Conservation (phyloP, 345 rosid genomes). For the Populus ilicifolia region DNA sequence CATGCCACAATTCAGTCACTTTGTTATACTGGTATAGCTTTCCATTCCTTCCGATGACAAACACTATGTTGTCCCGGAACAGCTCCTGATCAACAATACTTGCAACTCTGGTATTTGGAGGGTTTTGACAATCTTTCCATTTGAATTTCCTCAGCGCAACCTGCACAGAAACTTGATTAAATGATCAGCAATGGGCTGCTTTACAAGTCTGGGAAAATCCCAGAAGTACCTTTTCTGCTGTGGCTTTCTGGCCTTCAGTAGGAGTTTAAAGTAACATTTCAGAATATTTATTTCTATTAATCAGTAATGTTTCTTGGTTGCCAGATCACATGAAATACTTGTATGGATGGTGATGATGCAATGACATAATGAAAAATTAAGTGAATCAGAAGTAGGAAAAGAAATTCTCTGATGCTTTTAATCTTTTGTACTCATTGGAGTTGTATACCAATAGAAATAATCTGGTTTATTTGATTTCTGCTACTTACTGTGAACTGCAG, state of each 20-base stretch:
- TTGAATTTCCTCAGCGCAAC: slow-evolving; percentile 54
- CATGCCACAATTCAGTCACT: slow-evolving; percentile 61
- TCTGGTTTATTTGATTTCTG: background rate
- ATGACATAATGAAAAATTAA: background rate
- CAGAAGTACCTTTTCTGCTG: background rate
- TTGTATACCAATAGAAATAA: background rate
- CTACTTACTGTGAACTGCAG: slow-evolving; percentile 58
- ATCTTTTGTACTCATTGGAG: background rate
- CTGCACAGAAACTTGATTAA: slow-evolving; percentile 24
- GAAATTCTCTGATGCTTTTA: background rate
- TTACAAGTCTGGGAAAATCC: background rate
- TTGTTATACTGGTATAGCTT: slow-evolving; percentile 60
- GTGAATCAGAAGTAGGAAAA: background rate
- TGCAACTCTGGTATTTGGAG: slow-evolving; percentile 49
- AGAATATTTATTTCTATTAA: background rate
- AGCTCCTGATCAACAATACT: slow-evolving; percentile 59
- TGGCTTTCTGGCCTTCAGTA: background rate
- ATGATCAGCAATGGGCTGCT: background rate
- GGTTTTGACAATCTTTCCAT: slow-evolving; percentile 62
- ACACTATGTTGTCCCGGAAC: slow-evolving; percentile 51
- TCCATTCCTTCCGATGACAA: slow-evolving; percentile 44
- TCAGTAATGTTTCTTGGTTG: background rate
- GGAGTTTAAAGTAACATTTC: background rate
- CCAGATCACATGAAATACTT: background rate
- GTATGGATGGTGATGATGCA: background rate